Evolutionary conservation across 257 asterid species (phyloP).

Genomic region (Ilex asprella): DNA sequence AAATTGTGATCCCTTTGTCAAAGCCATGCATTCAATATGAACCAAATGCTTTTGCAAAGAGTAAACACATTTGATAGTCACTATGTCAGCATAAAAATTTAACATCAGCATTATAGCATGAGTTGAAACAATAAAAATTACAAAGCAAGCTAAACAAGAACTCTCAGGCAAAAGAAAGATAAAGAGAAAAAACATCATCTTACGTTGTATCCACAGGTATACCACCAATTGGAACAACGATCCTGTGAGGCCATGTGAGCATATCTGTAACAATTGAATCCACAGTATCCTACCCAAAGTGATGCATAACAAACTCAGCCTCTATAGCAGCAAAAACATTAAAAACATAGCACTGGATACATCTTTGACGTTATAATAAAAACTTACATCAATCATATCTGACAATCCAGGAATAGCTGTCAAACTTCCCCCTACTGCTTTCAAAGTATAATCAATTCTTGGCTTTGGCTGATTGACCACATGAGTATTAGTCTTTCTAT

Average conservation of each 20-base stretch:
- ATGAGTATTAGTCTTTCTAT: neutral
- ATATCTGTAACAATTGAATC: conserved; percentile 1
- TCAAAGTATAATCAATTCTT: conserved; percentile 15
- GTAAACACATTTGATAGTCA: too few species aligned
- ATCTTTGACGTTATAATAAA: neutral
- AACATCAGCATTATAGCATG: too few species aligned
- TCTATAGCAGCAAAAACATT: too few species aligned
- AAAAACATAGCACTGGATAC: too few species aligned
- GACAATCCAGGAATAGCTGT: conserved; percentile 8
- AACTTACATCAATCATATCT: conserved; percentile 14
- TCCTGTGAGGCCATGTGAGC: conserved; percentile 14
- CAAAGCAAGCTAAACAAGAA: too few species aligned
- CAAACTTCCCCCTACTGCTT: conserved; percentile 10
- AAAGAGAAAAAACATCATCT: too few species aligned
- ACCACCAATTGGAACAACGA: conserved; percentile 10
- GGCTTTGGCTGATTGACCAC: conserved; percentile 7
- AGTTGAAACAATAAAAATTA: too few species aligned
- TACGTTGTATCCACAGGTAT: conserved; percentile 7
- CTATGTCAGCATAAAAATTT: too few species aligned
- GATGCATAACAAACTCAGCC: neutral
- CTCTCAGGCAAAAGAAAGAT: too few species aligned
- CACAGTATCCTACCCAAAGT: neutral
- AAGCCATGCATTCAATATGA: too few species aligned
- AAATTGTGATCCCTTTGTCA: too few species aligned
- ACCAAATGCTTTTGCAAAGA: too few species aligned